Evolutionary conservation across 495 filamentous ascomycete species (phyloP), one percentile per base, ranked within the genome.

Genomic region (Talaromyces borbonicus): DNA sequence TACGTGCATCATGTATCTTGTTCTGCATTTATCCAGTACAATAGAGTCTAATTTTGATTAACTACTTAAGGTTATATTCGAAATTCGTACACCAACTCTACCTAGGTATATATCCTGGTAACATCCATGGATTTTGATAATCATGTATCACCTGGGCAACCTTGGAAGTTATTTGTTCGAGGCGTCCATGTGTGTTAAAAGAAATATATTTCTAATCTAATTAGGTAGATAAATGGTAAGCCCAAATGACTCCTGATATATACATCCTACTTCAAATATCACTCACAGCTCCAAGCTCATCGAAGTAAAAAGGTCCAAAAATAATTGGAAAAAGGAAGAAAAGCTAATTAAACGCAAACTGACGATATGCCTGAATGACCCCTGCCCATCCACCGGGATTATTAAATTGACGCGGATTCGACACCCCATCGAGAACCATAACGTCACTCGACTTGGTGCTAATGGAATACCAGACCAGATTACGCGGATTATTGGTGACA

Each of bases 391-490:
- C 47, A 5, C 47, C 47, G 5, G 47, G 47, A 16, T 49, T 41
- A 18, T 41, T 41, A n/a, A 23, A 41, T n/a, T 42, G 20, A 7
- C 26, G 30, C 20, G 47, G 47, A 18, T 49, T 26, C 11, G 23
- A 18, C 1, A 9, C 14, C 29, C 38, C 38, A 42, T 49, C 47
- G 4, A 32, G 19, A 3, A 49, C 12, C 24, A 49, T 42, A 15
- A 49, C 37, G 25, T 49, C 47, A 12, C 35, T 24, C 16, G 47
- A 49, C 27, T 42, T 49, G 4, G 38, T 43, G 16, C 47, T 42
- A 12, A 49, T 43, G 2, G 47, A 49, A 43, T 49, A 49, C 47
- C 47, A 49, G 3, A 31, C 37, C 35, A 49, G 31, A 35, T 49
- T 49, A 0, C 24, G 29, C 1, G 47, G 47, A 2, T 1, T 15